phyloP scores from a whole-genome alignment of 352 stramenopile species.

The Pythium folliculosum region DNA sequence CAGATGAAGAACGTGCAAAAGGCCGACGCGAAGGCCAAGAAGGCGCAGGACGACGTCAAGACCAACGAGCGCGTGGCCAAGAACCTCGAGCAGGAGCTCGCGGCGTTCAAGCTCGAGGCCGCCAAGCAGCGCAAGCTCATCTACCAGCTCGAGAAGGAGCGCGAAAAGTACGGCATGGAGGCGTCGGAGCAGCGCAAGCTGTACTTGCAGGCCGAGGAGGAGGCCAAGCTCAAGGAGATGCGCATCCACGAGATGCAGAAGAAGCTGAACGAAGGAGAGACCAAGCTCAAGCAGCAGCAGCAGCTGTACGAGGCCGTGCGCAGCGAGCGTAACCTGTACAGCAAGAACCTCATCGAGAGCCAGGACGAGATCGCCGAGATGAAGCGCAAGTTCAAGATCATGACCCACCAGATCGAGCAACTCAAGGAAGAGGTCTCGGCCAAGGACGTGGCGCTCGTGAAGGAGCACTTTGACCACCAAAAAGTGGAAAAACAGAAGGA shows the following conservation, averaged over 20 bases:
- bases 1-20: constrained; percentile 82
- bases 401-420: constrained; percentile 95
- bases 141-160: constrained; percentile 81
- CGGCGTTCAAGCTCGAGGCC: constrained; percentile 83
- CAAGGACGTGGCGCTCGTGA: constrained; percentile 91
- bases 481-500: constrained; percentile 94
- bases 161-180: constrained; percentile 90
- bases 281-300: constrained; percentile 95
- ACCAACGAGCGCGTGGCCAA: constrained; percentile 92
- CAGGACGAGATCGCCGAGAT: constrained; percentile 96
- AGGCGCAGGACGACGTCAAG: constrained; percentile 89
- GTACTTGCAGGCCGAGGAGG: constrained; percentile 82
- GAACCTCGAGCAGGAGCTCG: constrained; percentile 81
- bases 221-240: constrained; percentile 77
- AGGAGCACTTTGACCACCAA: constrained; percentile 94
- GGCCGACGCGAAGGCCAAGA: constrained; percentile 84
- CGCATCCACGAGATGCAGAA: constrained; percentile 73
- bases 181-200: constrained; percentile 78
- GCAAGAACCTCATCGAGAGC: constrained; percentile 95
- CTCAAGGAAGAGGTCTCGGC: constrained; percentile 96
- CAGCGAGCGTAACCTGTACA: constrained; percentile 94
- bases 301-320: constrained; percentile 95
- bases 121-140: constrained; percentile 83
- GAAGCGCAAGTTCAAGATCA: constrained; percentile 97
- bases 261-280: constrained; percentile 77